phyloP scores from a whole-genome alignment of 768 basidiomycete species.

The Termitomyces bulborhizus region DNA sequence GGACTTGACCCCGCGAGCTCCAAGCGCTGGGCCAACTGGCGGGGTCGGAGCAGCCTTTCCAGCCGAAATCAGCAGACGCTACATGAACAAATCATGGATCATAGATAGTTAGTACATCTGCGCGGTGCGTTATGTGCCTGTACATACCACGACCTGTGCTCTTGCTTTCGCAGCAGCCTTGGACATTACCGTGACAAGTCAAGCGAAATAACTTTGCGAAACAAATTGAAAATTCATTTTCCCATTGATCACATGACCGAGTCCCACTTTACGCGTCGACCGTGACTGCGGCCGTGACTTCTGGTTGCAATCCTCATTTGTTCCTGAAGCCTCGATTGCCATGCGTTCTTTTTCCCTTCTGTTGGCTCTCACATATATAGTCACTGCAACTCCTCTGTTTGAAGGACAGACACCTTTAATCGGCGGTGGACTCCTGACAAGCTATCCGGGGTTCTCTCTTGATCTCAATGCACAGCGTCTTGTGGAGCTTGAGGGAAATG shows the following conservation, averaged over 20 bases:
- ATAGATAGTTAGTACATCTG: constrained; percentile 8
- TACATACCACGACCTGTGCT: constrained; percentile 72
- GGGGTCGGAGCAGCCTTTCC: constrained; percentile 96
- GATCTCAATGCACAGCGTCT: constrained; percentile 70
- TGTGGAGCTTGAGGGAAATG: constrained; percentile 66
- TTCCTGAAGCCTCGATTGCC: constrained; percentile 6
- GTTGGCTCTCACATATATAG: constrained; percentile 38
- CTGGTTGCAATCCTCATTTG: too few species aligned
- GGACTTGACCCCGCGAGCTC: constrained; percentile 96
- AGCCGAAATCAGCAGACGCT: constrained; percentile 86
- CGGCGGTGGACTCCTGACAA: constrained; percentile 16
- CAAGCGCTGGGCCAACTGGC: constrained; percentile 94
- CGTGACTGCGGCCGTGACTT: too few species aligned
- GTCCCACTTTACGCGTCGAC: too few species aligned
- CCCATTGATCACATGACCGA: constrained; percentile 4
- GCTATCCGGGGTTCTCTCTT: constrained; percentile 57
- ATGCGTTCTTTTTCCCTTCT: constrained; percentile 47
- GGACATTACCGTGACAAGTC: constrained; percentile 44
- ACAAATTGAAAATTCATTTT: constrained; percentile 3
- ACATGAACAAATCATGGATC: constrained; percentile 5
- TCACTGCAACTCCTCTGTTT: constrained; percentile 33
- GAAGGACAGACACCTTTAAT: constrained; percentile 34
- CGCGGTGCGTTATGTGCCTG: background rate
- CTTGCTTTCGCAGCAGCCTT: constrained; percentile 55
- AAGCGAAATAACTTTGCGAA: background rate